Percentiles rank a stretch among this genome's conserved stretches.
Conservation (phyloP, 1,284 basidiomycete species). For the Rhodotorula sp. region DNA sequence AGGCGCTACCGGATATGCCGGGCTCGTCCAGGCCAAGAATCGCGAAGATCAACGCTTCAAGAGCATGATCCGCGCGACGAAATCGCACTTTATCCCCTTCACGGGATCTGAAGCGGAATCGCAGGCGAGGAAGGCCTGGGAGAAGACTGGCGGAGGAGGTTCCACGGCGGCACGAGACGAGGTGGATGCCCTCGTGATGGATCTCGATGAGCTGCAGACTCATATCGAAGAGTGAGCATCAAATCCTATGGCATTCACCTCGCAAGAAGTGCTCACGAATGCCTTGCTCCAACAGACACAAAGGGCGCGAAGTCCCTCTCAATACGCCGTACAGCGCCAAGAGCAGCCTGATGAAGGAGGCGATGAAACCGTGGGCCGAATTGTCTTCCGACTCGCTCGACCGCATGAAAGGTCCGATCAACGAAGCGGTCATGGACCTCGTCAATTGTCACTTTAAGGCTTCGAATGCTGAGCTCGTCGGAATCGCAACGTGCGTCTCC, state of each 20-base stretch:
- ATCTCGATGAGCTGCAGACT: conserved; percentile 52
- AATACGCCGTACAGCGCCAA: conserved; percentile 65
- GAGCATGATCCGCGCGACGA: conserved; percentile 14
- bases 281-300: conserved; percentile 54
- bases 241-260: too few relatives aligned
- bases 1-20: not conserved
- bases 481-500: conserved; percentile 43
- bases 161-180: too few relatives aligned
- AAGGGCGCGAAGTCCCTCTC: conserved; percentile 66
- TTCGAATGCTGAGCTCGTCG: not conserved
- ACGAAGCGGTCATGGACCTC: not conserved
- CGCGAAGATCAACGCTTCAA: conserved; percentile 11
- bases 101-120: not conserved
- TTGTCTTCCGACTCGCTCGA: conserved; percentile 59
- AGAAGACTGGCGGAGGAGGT: not conserved
- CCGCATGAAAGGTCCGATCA: conserved; percentile 34
- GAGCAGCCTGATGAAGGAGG: conserved; percentile 54
- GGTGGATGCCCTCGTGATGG: conserved; percentile 2
- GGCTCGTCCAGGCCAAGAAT: conserved; percentile 51
- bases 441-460: not conserved
- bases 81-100: conserved; percentile 24
- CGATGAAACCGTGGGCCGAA: conserved; percentile 57
- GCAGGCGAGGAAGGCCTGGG: not conserved
- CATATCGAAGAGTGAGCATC: too few relatives aligned
- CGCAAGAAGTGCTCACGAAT: too few relatives aligned